Evolutionary conservation across 257 asterid species (phyloP).

Genomic region (Nicotiana sylvestris): DNA sequence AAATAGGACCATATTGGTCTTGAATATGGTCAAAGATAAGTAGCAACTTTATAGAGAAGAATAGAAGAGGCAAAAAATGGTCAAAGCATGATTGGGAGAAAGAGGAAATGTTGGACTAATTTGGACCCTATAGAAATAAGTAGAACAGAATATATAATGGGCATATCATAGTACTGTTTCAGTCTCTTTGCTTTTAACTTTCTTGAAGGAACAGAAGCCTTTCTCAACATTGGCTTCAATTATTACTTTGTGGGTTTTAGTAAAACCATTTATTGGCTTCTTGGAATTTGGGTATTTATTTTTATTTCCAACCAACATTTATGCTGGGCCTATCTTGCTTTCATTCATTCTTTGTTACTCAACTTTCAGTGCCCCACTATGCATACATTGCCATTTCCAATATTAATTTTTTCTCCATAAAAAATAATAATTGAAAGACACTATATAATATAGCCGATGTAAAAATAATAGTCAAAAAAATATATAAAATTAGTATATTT

Average conservation of each 20-base stretch:
- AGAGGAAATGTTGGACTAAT: slow-evolving; percentile 20
- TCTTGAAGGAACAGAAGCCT: not conserved
- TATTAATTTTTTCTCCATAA: too few relatives aligned
- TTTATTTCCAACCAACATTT: not conserved
- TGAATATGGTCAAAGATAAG: not conserved
- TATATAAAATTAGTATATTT: too few relatives aligned
- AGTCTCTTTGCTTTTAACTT: not conserved
- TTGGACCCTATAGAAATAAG: slow-evolving; percentile 6
- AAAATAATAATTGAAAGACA: too few relatives aligned
- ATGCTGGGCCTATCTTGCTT: not conserved
- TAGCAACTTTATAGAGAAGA: not conserved
- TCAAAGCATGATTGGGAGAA: not conserved
- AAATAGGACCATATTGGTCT: not conserved
- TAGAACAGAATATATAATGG: not conserved
- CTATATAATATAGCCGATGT: too few relatives aligned
- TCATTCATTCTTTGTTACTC: not conserved
- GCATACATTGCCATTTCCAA: not conserved
- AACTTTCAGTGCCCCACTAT: not conserved
- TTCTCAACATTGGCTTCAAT: slow-evolving; percentile 3
- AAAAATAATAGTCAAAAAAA: too few relatives aligned
- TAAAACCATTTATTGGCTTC: slow-evolving; percentile 1
- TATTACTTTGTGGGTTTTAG: not conserved
- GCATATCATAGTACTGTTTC: not conserved
- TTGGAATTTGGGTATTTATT: not conserved
- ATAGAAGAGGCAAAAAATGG: slow-evolving; percentile 5